These are phyloP conservation scores for Botryobasidium botryosum DNA, from an alignment of 768 basidiomycete genomes.

Conservation along the genomic window DNA sequence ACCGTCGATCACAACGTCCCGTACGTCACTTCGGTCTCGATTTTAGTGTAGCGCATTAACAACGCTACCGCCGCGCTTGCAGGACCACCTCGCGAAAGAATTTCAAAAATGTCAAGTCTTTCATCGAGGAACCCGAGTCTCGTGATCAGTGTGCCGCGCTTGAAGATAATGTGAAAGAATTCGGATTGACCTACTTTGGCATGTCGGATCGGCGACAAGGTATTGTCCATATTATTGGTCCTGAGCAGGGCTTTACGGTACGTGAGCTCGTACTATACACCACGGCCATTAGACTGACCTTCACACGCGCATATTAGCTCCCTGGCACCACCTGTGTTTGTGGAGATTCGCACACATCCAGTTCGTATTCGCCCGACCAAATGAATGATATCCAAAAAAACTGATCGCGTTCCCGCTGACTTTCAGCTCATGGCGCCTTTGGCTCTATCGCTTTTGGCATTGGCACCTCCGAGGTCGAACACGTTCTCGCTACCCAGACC, in stretches of 20 bases:
- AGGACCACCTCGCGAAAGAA: conserved; percentile 62
- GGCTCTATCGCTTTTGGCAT: conserved; percentile 88
- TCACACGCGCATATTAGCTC: conserved; percentile 29
- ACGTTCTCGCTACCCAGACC: conserved; percentile 85
- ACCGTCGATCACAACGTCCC: conserved; percentile 82
- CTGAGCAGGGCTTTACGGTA: conserved; percentile 85
- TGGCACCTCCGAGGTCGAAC: conserved; percentile 87
- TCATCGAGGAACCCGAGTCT: conserved; percentile 73
- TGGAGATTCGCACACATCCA: conserved; percentile 88
- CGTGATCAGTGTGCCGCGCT: conserved; percentile 68
- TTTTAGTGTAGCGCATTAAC: neutral
- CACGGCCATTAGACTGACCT: neutral
- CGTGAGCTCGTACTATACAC: conserved; percentile 10
- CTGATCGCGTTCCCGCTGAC: neutral
- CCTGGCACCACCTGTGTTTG: conserved; percentile 74
- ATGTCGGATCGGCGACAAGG: conserved; percentile 82
- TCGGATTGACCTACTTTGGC: conserved; percentile 83
- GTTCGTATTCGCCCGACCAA: conserved; percentile 27
- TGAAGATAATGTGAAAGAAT: conserved; percentile 81
- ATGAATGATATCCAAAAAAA: neutral
- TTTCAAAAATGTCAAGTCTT: conserved; percentile 49
- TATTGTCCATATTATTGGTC: conserved; percentile 80
- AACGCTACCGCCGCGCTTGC: neutral
- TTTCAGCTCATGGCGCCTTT: conserved; percentile 73
- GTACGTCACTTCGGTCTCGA: conserved; percentile 28